Conservation (phyloP, 108 stramenopile genomes). For the Fistulifera pelliculosa region DNA sequence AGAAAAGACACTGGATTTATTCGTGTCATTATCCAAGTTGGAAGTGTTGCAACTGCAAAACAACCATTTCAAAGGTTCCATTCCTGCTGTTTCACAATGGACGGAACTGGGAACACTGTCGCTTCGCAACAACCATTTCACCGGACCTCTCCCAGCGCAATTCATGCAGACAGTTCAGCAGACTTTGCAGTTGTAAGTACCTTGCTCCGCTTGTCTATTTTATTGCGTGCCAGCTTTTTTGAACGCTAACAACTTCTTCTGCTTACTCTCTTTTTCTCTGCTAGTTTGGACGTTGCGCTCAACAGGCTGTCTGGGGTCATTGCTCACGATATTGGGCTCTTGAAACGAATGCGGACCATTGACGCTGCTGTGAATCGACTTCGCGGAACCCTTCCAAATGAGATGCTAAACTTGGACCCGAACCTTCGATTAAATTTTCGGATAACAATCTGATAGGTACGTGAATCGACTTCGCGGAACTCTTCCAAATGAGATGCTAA, state of each 20-base stretch:
- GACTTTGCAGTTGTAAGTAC: conserved; percentile 1
- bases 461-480: conserved; percentile 21
- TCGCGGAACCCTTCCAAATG: conserved; percentile 20
- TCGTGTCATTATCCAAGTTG: no score
- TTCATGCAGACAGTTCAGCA: conserved; percentile 1
- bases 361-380: conserved; percentile 4
- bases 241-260: no score
- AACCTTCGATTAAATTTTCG: conserved; percentile 24
- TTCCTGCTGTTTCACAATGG: no score
- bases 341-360: conserved; percentile 24
- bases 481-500: conserved; percentile 19
- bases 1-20: no score
- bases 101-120: conserved; percentile 5
- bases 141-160: conserved; percentile 20
- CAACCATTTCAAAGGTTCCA: conserved; percentile 21
- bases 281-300: conserved; percentile 1
- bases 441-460: conserved; percentile 30
- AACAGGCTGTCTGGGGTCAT: conserved; percentile 38
- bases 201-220: no score
- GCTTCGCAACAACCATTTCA: conserved; percentile 20
- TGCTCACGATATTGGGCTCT: conserved; percentile 24
- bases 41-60: conserved; percentile 1
- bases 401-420: conserved; percentile 19
- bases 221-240: no score
- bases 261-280: no score